Evolutionary conservation across 2,329 filamentous ascomycete genomes (phyloP).

Genomic region (Penicillium rolfsii): DNA sequence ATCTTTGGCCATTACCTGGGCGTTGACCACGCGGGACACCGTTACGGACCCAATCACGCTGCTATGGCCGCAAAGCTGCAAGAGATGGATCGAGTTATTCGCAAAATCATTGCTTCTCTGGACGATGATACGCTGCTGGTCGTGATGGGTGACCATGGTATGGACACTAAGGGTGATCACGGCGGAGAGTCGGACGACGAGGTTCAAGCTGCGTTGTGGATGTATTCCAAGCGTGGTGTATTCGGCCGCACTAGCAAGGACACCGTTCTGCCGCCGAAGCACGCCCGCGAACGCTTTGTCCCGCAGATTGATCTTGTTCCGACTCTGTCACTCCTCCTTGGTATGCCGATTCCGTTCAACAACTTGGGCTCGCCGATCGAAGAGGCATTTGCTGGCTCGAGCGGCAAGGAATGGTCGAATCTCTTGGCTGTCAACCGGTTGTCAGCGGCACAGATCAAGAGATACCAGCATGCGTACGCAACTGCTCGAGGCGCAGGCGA

Average conservation of each 20-base stretch:
- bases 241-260: constrained; percentile 77
- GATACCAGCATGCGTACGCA: constrained; percentile 85
- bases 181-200: constrained; percentile 98
- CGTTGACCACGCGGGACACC: constrained; percentile 94
- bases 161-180: constrained; percentile 96
- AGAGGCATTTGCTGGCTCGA: constrained; percentile 79
- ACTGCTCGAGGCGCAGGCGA: constrained; percentile 70
- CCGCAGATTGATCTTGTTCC: constrained; percentile 93
- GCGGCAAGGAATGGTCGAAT: constrained; percentile 73
- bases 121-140: constrained; percentile 87
- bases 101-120: constrained; percentile 69
- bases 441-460: constrained; percentile 80
- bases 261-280: constrained; percentile 60
- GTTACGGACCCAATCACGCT: constrained; percentile 89
- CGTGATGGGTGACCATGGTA: constrained; percentile 98
- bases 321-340: constrained; percentile 82
- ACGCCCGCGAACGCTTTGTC: constrained; percentile 73
- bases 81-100: constrained; percentile 85
- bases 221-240: constrained; percentile 87
- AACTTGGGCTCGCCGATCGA: constrained; percentile 92
- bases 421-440: constrained; percentile 76
- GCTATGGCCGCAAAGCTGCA: constrained; percentile 89
- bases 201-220: constrained; percentile 92
- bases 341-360: constrained; percentile 93
- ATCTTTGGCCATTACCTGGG: constrained; percentile 91